These are phyloP conservation scores for Penicillium atrosanguineum DNA, from an alignment of 495 filamentous ascomycete genomes.

Conservation along the genomic window DNA sequence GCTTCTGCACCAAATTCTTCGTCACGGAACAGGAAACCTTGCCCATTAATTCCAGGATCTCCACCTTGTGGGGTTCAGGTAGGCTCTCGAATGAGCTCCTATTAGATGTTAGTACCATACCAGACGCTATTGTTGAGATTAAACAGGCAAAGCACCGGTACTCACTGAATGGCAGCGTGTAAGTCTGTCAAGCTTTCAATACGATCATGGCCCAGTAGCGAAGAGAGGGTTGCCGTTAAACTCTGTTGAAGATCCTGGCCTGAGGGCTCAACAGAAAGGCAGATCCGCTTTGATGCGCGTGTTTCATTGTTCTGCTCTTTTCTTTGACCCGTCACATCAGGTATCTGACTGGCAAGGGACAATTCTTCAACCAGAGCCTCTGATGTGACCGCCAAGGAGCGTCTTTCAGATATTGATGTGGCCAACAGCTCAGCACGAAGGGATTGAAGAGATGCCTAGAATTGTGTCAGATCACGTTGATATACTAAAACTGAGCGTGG, in stretches of 20 bases:
- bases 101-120: constrained; percentile 9
- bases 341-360: constrained; percentile 7
- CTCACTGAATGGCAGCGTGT: constrained; percentile 30
- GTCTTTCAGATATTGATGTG: neutral
- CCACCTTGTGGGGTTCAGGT: constrained; percentile 29
- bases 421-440: constrained; percentile 11
- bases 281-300: constrained; percentile 29
- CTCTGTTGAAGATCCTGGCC: constrained; percentile 12
- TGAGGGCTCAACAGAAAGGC: constrained; percentile 12
- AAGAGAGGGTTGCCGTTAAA: constrained; percentile 19
- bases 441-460: constrained; percentile 22
- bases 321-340: neutral
- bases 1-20: constrained; percentile 19
- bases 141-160: neutral
- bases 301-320: constrained; percentile 7
- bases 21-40: constrained; percentile 45
- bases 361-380: neutral
- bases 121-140: neutral
- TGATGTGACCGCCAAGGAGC: neutral
- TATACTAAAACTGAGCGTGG: neutral
- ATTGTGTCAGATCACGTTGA: constrained; percentile 17
- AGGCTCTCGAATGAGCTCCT: constrained; percentile 26
- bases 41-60: constrained; percentile 35
- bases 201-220: constrained; percentile 17
- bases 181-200: constrained; percentile 24